These are phyloP conservation scores for Aureobasidium leucospermi DNA, from an alignment of 2,329 filamentous ascomycete genomes.

Conservation along the genomic window DNA sequence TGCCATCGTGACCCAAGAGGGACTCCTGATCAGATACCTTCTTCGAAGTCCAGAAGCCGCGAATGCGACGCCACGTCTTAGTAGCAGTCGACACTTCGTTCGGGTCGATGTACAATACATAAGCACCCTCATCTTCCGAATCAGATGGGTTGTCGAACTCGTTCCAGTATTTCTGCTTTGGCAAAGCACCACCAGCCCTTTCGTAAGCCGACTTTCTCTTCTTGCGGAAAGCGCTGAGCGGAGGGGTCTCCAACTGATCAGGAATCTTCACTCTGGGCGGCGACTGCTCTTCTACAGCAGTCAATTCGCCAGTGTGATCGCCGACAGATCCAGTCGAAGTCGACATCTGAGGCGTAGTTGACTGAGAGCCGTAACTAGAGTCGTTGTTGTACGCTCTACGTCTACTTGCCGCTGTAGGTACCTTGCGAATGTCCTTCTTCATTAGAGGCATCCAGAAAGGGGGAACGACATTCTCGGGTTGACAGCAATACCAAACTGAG, in stretches of 20 bases:
- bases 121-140: conserved; percentile 49
- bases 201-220: conserved; percentile 30
- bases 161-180: conserved; percentile 60
- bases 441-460: conserved; percentile 45
- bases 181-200: conserved; percentile 19
- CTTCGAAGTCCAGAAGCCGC: conserved; percentile 17
- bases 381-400: conserved; percentile 19
- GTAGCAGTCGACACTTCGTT: conserved; percentile 57
- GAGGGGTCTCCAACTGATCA: conserved; percentile 31
- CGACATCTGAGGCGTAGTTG: conserved; percentile 29
- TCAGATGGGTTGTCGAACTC: conserved; percentile 81
- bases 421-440: conserved; percentile 45
- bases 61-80: conserved; percentile 3
- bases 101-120: conserved; percentile 68
- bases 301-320: conserved; percentile 16
- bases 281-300: conserved; percentile 23
- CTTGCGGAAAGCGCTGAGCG: conserved; percentile 37
- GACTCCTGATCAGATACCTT: conserved; percentile 22
- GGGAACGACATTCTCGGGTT: conserved; percentile 36
- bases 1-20: conserved; percentile 16
- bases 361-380: conserved; percentile 16
- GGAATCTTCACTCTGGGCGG: conserved; percentile 24
- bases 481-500: conserved; percentile 43
- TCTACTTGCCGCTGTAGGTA: conserved; percentile 34
- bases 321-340: conserved; percentile 32